These are phyloP conservation scores for Nidula niveotomentosa DNA, from an alignment of 1,284 basidiomycete species.

Conservation along the genomic window DNA sequence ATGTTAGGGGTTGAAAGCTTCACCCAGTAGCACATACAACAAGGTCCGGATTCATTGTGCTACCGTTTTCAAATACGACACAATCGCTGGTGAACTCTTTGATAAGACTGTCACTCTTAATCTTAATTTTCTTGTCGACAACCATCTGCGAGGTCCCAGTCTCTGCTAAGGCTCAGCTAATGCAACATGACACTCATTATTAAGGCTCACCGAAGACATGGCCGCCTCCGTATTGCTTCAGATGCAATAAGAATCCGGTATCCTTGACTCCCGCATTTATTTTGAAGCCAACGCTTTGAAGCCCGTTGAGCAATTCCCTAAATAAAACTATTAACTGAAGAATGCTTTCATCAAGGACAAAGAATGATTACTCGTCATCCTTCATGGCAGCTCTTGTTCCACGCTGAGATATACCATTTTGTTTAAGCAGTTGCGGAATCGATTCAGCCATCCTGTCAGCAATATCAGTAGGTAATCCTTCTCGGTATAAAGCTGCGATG, in stretches of 20 bases:
- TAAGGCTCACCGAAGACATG: neutral
- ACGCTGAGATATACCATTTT: constrained; percentile 39
- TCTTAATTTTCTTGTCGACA: constrained; percentile 68
- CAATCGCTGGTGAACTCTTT: constrained; percentile 48
- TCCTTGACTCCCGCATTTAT: constrained; percentile 25
- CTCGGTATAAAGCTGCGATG: constrained; percentile 37
- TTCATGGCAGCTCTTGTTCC: constrained; percentile 44
- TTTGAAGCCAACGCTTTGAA: constrained; percentile 24
- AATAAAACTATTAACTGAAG: neutral
- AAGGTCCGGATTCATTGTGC: constrained; percentile 58
- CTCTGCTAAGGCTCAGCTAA: constrained; percentile 29
- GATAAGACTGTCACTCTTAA: constrained; percentile 63
- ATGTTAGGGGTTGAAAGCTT: neutral
- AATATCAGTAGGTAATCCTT: constrained; percentile 41
- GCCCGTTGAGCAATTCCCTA: constrained; percentile 28
- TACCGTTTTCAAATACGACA: constrained; percentile 62
- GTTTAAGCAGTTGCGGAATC: constrained; percentile 34
- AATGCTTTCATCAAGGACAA: neutral
- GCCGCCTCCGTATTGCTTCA: neutral
- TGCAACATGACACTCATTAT: neutral
- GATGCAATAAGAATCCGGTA: constrained; percentile 22
- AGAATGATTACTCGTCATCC: constrained; percentile 39
- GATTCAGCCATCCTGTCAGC: constrained; percentile 46
- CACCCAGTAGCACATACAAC: constrained; percentile 66
- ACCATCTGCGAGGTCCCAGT: constrained; percentile 65